Base-by-base conservation (phyloP, 441 rosid species). In the Manihot esculenta region DNA sequence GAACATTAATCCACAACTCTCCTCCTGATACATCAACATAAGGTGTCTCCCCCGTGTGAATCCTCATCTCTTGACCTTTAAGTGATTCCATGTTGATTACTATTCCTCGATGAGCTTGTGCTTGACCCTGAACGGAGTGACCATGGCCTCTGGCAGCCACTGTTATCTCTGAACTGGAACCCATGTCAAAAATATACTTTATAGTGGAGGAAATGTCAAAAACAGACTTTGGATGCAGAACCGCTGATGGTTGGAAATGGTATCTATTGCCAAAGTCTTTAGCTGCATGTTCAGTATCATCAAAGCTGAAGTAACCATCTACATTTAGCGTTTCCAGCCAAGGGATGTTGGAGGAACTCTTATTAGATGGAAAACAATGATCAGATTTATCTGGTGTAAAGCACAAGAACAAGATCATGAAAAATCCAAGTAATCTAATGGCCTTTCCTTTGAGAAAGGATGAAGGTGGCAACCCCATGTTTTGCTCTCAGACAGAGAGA, bases 81-180 rank as follows among this genome's bases (percentile, higher is more conserved):
- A 94, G 89, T 10, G 97, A 86, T 80, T 86, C 81, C 97, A 94
- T 94, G 77, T 83, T 82, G 78, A 94, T 84, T 48, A 94, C 94
- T 12, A 94, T 72, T 18, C 99, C 99, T 74, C 76, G 85, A 64
- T 79, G 83, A 53, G 99, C 88, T 67, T 86, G 89, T 61, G 99
- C 78, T 79, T 94, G 99, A 60, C 99, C 97, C 76, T 92, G 85
- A 48, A 94, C 86, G 51, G 99, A 94, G 86, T 92, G 99, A 30
- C 97, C 97, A 69, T 84, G 89, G 69, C 99, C 99, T 84, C 91
- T 83, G 9, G 97, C 99, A 23, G 99, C 97, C 42, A 94, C 89
- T 21, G 92, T 90, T 18, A 92, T 79, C 70, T 70, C 70, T 17
- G 97, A 84, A 62, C 80, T 38, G 35, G 89, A 75, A n/a, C 95